Percentiles rank a stretch among this genome's conserved stretches.
Evolutionary conservation across 345 rosid species (phyloP).

Genomic region (Limnanthes douglasii): DNA sequence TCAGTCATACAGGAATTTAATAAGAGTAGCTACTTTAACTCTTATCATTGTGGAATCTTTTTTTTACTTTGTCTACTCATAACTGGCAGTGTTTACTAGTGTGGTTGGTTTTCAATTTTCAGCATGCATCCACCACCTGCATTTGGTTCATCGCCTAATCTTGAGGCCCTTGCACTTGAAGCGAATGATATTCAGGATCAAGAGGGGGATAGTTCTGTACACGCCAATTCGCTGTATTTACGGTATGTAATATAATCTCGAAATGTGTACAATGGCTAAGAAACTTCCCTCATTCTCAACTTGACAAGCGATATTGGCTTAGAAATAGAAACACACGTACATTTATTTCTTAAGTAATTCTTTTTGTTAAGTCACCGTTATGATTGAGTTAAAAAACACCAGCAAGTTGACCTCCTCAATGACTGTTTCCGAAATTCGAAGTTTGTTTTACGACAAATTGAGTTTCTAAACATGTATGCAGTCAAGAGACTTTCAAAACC

Average conservation of each 20-base stretch:
- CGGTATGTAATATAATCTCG: slow-evolving; percentile 27
- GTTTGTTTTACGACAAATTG: no score
- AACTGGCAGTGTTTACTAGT: no score
- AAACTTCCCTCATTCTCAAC: no score
- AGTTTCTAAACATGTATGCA: no score
- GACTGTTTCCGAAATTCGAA: no score
- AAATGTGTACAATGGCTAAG: not conserved
- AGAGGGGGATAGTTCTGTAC: slow-evolving; percentile 65
- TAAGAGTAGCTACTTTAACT: not conserved
- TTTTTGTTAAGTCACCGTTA: no score
- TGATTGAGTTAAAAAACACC: no score
- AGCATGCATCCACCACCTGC: slow-evolving; percentile 98
- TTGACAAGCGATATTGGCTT: no score
- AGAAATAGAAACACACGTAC: no score
- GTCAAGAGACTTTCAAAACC: no score
- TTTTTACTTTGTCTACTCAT: slow-evolving; percentile 1
- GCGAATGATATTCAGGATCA: slow-evolving; percentile 25
- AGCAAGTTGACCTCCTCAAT: no score
- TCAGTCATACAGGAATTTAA: not conserved
- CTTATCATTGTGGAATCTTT: not conserved
- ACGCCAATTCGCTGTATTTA: slow-evolving; percentile 49
- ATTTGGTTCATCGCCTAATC: slow-evolving; percentile 93
- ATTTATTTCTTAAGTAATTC: no score
- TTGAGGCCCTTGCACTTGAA: slow-evolving; percentile 77
- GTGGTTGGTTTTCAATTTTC: slow-evolving; percentile 23